Percentiles rank a stretch among this genome's conserved stretches.
Evolutionary conservation across 192 early-diverging fungal species (phyloP).

Genomic region (Coemansia sp.): DNA sequence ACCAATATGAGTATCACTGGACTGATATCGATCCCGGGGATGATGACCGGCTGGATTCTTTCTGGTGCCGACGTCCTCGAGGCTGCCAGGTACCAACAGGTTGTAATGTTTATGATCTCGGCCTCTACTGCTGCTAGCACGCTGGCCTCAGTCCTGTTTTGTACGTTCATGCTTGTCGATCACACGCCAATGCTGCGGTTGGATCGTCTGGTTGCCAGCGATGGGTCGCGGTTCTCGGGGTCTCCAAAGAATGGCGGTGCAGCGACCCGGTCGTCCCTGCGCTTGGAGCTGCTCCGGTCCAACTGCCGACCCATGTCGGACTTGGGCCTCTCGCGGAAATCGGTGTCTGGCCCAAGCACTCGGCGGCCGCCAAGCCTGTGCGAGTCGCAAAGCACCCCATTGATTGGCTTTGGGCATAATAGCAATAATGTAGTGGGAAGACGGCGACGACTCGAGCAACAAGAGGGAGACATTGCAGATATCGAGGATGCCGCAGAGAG

Average conservation of each 20-base stretch:
- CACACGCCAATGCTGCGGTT: conserved; percentile 29
- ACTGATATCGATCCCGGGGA: conserved; percentile 81
- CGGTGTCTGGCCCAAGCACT: conserved; percentile 1
- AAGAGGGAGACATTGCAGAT: conserved; percentile 12
- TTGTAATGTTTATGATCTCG: conserved; percentile 84
- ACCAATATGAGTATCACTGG: conserved; percentile 81
- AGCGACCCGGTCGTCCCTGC: conserved; percentile 9
- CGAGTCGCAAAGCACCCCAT: conserved; percentile 27
- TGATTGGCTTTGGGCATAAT: conserved; percentile 10
- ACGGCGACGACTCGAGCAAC: not conserved
- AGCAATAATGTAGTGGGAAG: not conserved
- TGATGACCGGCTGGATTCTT: conserved; percentile 86
- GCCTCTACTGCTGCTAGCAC: conserved; percentile 65
- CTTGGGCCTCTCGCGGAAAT: conserved; percentile 16
- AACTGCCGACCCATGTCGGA: conserved; percentile 46
- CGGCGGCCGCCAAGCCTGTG: conserved; percentile 1
- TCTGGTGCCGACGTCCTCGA: conserved; percentile 74
- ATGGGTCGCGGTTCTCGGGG: conserved; percentile 2
- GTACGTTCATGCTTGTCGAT: conserved; percentile 34
- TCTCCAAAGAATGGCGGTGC: not conserved
- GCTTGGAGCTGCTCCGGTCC: conserved; percentile 34
- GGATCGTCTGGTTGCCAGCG: conserved; percentile 20
- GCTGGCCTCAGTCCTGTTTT: conserved; percentile 44
- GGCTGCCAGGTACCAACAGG: conserved; percentile 77
- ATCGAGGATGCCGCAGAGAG: conserved; percentile 37